Evolutionary conservation across 345 rosid species (phyloP), one percentile per base, ranked within the genome.

Genomic region (Gossypium herbaceum): DNA sequence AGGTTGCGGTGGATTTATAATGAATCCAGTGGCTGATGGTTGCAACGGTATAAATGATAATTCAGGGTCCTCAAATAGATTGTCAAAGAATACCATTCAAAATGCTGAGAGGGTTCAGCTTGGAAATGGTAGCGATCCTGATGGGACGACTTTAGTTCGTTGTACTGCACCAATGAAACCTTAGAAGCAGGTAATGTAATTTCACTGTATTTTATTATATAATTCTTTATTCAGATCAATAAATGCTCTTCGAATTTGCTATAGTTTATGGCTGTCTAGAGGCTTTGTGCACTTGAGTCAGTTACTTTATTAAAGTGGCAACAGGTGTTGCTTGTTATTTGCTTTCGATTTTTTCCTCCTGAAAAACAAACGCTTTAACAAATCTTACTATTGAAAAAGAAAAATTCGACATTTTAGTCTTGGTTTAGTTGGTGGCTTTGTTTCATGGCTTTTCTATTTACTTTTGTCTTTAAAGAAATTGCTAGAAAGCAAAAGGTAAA

Each of bases 101-200:
- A 80, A 70, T 64, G 57, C 77, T 24, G 75, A 82, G 74, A 80
- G 76, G 52, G 39, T 70, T 34, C 85, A 77, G 81, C 61, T 59
- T 76, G 63, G 66, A 72, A 80, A 59, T 65, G 75, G 75, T 52
- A 24, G 59, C 55, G 71, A 54, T 60, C 51, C 81, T 72, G 68
- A 27, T 51, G 82, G 77, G 47, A 75, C 76, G 55, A 72, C 86
- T 73, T 51, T 79, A 17, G 73, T 81, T 76, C 59, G 69, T 44
- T 73, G 52, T 63, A 73, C 66, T 56, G 73, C 79, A 72, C 52
- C 65, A n/a, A 77, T 51, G 79, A 84, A 34, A 76, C 72, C 69
- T 78, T 61, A 65, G 78, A 77, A 71, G 82, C 76, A 84, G 89
- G 87, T 87, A 81, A 80, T 71, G 74, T 16, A 62, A 52, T 17